These are phyloP conservation scores for Arabidopsis hybrid DNA, from an alignment of 441 rosid species.

Conservation along the genomic window DNA sequence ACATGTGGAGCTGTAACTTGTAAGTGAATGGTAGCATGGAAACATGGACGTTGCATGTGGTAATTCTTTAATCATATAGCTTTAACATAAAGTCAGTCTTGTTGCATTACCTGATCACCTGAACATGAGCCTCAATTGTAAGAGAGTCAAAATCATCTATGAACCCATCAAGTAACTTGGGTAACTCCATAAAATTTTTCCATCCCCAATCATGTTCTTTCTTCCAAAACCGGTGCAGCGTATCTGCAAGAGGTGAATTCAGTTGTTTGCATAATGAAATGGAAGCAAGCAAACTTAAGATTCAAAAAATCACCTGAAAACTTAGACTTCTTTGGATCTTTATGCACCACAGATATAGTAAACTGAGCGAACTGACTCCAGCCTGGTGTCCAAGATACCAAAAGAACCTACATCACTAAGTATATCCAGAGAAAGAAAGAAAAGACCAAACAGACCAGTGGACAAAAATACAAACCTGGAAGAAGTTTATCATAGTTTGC, in stretches of 20 bases:
- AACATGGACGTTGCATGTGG: background rate
- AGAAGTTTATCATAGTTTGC: constrained; percentile 93
- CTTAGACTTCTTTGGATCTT: constrained; percentile 88
- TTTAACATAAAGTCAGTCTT: background rate
- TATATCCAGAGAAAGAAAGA: background rate
- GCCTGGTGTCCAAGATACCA: constrained; percentile 54
- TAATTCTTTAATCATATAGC: background rate
- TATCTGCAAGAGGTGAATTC: constrained; percentile 61
- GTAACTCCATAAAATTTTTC: constrained; percentile 96
- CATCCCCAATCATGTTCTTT: constrained; percentile 99
- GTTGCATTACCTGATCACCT: constrained; percentile 78
- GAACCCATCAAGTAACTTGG: constrained; percentile 85
- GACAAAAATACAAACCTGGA: constrained; percentile 67
- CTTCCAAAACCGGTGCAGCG: constrained; percentile 95
- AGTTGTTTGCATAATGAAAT: constrained; percentile 32
- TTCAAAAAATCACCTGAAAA: constrained; percentile 63
- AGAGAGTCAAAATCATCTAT: constrained; percentile 76
- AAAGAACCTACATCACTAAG: constrained; percentile 10
- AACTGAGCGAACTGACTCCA: constrained; percentile 99
- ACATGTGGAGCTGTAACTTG: background rate
- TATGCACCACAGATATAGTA: constrained; percentile 92
- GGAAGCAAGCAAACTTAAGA: constrained; percentile 9
- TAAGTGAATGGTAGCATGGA: constrained; percentile 3
- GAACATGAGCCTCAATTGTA: constrained; percentile 93
- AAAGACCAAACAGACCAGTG: background rate